Evolutionary conservation across 2,329 filamentous ascomycete species (phyloP).

Genomic region (Rutstroemia sp.): DNA sequence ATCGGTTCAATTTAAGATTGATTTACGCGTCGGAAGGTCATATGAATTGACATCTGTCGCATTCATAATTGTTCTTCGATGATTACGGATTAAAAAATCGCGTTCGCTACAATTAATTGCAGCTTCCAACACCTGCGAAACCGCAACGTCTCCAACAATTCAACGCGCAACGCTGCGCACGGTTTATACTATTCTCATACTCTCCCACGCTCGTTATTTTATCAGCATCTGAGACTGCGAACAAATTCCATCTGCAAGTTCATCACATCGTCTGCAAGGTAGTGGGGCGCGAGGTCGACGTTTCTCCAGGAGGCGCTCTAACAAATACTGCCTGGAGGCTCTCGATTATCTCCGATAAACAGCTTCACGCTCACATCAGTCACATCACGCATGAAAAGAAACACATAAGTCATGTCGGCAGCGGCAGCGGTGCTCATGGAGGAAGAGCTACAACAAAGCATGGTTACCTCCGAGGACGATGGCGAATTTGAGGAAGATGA

Average conservation of each 20-base stretch:
- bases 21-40: slow-evolving; percentile 28
- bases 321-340: background rate
- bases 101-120: slow-evolving; percentile 13
- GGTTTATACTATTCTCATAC: background rate
- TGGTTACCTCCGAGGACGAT: slow-evolving; percentile 30
- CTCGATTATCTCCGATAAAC: background rate
- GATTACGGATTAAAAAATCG: slow-evolving; percentile 20
- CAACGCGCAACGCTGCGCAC: slow-evolving; percentile 6
- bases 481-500: slow-evolving; percentile 31
- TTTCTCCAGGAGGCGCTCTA: background rate
- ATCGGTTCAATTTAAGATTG: slow-evolving; percentile 22
- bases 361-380: background rate
- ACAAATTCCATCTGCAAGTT: background rate
- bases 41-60: slow-evolving; percentile 16
- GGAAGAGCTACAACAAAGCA: slow-evolving; percentile 27
- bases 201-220: background rate
- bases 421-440: slow-evolving; percentile 21
- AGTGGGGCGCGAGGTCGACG: background rate
- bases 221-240: background rate
- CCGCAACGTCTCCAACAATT: slow-evolving; percentile 9
- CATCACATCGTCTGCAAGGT: background rate
- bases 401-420: slow-evolving; percentile 8
- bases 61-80: slow-evolving; percentile 15
- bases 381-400: slow-evolving; percentile 6
- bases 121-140: slow-evolving; percentile 6